phyloP scores from a whole-genome alignment of 768 basidiomycete species.

The Boletus barrowsii region DNA sequence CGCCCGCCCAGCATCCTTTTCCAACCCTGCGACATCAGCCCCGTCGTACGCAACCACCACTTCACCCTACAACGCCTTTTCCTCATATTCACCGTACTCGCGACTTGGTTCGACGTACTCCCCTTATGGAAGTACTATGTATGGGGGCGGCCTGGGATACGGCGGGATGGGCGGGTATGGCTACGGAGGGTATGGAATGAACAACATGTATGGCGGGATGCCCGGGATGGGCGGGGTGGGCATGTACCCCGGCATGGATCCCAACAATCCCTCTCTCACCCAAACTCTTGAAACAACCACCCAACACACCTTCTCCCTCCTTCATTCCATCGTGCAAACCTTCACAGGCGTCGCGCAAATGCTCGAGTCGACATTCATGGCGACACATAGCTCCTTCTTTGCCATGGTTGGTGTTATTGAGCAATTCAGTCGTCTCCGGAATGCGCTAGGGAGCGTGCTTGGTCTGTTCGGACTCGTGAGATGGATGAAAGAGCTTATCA shows the following conservation, averaged over 20 bases:
- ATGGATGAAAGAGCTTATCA: slow-evolving; percentile 72
- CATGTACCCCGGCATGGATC: slow-evolving; percentile 42
- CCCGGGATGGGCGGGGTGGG: slow-evolving; percentile 41
- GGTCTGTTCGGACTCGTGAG: slow-evolving; percentile 87
- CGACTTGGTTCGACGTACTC: slow-evolving; percentile 36
- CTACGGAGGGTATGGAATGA: slow-evolving; percentile 47
- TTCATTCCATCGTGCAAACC: slow-evolving; percentile 94
- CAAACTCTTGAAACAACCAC: slow-evolving; percentile 89
- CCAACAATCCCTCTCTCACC: slow-evolving; percentile 63
- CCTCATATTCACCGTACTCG: slow-evolving; percentile 45
- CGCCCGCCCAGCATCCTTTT: slow-evolving; percentile 56
- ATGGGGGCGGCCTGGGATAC: slow-evolving; percentile 36
- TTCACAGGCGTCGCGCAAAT: slow-evolving; percentile 95
- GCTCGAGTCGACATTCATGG: slow-evolving; percentile 97
- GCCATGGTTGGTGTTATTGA: slow-evolving; percentile 97
- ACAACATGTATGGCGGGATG: slow-evolving; percentile 43
- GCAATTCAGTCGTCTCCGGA: slow-evolving; percentile 87
- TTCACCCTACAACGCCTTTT: slow-evolving; percentile 45
- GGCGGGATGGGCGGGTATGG: slow-evolving; percentile 45
- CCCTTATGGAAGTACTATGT: slow-evolving; percentile 30
- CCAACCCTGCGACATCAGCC: slow-evolving; percentile 35
- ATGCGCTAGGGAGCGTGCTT: slow-evolving; percentile 90
- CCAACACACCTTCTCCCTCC: slow-evolving; percentile 86
- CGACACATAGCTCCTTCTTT: slow-evolving; percentile 92
- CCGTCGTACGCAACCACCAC: slow-evolving; percentile 37